A percentile compares a stretch with the other conserved stretches of the same genome.
These are phyloP conservation scores for Trematosphaeria pertusa DNA, from an alignment of 2,329 filamentous ascomycete genomes.

Conservation along the genomic window DNA sequence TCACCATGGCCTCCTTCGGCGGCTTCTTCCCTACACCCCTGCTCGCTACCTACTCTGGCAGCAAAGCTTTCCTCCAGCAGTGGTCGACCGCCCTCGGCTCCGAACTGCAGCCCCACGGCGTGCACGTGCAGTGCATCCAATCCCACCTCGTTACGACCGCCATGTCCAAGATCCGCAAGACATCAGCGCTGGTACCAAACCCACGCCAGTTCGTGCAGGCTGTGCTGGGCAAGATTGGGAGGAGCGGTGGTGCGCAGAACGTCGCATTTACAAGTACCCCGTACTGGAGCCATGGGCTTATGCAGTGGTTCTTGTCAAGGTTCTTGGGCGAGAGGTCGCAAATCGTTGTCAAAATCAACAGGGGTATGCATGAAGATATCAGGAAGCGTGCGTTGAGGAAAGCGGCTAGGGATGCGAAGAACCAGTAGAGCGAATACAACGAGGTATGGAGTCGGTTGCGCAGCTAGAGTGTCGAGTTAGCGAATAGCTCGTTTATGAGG, in stretches of 20 bases:
- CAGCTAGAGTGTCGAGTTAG: too few species aligned
- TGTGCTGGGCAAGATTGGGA: slow-evolving; percentile 80
- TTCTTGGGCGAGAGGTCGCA: slow-evolving; percentile 65
- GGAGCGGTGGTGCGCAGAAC: slow-evolving; percentile 76
- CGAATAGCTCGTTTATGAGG: too few species aligned
- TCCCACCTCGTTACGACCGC: slow-evolving; percentile 93
- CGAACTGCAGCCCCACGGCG: slow-evolving; percentile 79
- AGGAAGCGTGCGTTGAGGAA: slow-evolving; percentile 83
- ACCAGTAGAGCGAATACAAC: slow-evolving; percentile 50
- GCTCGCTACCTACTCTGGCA: slow-evolving; percentile 94
- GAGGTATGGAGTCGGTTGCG: too few species aligned
- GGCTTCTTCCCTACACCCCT: slow-evolving; percentile 91
- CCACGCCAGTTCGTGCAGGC: slow-evolving; percentile 83
- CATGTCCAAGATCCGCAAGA: slow-evolving; percentile 93
- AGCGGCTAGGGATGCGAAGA: slow-evolving; percentile 81
- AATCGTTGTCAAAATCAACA: slow-evolving; percentile 67
- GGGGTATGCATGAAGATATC: slow-evolving; percentile 80
- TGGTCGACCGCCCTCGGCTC: slow-evolving; percentile 88
- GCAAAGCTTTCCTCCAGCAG: slow-evolving; percentile 96
- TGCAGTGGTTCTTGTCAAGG: slow-evolving; percentile 79
- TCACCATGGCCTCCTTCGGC: slow-evolving; percentile 97
- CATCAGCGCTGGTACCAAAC: slow-evolving; percentile 79
- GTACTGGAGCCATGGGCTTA: slow-evolving; percentile 88
- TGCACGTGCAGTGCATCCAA: slow-evolving; percentile 90
- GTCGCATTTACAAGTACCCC: slow-evolving; percentile 87